Evolutionary conservation across 108 stramenopile species (phyloP).

Genomic region (Nitzschia palea): DNA sequence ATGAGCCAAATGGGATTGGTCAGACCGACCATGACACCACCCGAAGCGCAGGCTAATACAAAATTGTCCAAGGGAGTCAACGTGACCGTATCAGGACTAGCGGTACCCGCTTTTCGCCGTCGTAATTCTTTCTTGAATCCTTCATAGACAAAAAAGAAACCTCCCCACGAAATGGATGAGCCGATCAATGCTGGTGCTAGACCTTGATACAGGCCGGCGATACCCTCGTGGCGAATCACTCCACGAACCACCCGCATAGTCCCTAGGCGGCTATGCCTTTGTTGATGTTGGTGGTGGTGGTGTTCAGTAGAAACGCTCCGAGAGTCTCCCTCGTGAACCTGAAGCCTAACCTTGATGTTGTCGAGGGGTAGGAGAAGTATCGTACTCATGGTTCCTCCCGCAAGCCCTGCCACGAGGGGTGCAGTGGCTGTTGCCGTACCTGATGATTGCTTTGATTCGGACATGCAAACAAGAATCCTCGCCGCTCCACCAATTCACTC

Average conservation of each 20-base stretch:
- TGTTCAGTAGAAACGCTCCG: background rate
- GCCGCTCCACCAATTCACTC: no score
- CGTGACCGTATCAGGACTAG: background rate
- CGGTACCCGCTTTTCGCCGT: constrained; percentile 7
- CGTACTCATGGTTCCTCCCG: constrained; percentile 72
- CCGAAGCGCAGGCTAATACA: constrained; percentile 56
- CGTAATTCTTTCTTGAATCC: constrained; percentile 64
- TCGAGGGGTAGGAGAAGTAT: constrained; percentile 92
- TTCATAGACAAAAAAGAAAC: constrained; percentile 98
- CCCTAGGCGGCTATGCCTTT: constrained; percentile 4
- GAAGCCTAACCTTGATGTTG: constrained; percentile 91
- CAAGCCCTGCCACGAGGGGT: constrained; percentile 68
- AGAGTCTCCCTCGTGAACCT: constrained; percentile 78
- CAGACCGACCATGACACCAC: constrained; percentile 88
- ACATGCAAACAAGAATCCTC: no score
- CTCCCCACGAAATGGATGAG: constrained; percentile 94
- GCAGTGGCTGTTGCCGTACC: background rate
- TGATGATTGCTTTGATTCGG: no score
- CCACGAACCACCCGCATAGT: constrained; percentile 41
- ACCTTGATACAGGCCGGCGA: constrained; percentile 89
- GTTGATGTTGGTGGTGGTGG: background rate
- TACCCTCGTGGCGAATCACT: constrained; percentile 77
- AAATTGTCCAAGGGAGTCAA: constrained; percentile 74
- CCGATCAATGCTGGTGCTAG: constrained; percentile 91
- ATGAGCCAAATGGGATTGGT: constrained; percentile 99